Percentiles rank a stretch among this genome's conserved stretches.
These are phyloP conservation scores for Stachybotrys chlorohalonatus DNA, from an alignment of 2,329 filamentous ascomycete species.

Conservation along the genomic window DNA sequence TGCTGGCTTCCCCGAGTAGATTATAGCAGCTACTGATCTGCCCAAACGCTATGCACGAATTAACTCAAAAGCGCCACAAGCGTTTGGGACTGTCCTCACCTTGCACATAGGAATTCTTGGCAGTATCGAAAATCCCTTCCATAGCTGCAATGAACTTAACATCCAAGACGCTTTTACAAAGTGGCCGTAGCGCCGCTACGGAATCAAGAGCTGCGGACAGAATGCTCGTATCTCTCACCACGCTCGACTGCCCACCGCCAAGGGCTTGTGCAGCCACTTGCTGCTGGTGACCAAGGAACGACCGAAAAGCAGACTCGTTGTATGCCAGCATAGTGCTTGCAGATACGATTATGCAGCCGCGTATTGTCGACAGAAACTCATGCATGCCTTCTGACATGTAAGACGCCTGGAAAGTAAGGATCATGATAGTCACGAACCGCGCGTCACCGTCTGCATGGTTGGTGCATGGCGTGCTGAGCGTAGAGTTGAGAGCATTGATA, in stretches of 20 bases:
- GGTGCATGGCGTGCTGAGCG: constrained; percentile 13
- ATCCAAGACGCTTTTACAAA: constrained; percentile 6
- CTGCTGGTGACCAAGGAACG: constrained; percentile 4
- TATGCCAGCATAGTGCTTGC: background rate
- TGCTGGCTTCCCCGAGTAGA: constrained; percentile 1
- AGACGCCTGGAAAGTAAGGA: constrained; percentile 11
- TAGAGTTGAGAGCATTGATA: constrained; percentile 19
- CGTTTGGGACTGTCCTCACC: constrained; percentile 1
- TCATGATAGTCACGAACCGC: constrained; percentile 20
- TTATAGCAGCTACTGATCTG: background rate
- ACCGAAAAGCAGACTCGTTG: constrained; percentile 4
- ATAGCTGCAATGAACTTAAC: constrained; percentile 3
- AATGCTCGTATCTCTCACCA: background rate
- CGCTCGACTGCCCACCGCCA: background rate
- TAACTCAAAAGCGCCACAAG: background rate
- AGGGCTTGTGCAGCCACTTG: constrained; percentile 1
- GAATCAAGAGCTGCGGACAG: constrained; percentile 1
- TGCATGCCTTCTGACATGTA: background rate
- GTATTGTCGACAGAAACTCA: constrained; percentile 8
- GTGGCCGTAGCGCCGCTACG: background rate
- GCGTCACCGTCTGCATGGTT: constrained; percentile 22
- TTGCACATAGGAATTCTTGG: constrained; percentile 1
- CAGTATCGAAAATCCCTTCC: constrained; percentile 1
- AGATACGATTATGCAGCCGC: background rate
- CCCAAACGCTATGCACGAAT: constrained; percentile 2